Percentiles rank a stretch among this genome's conserved stretches.
Conservation (phyloP, 129 eudicot genomes). For the Flaveria brownii region DNA sequence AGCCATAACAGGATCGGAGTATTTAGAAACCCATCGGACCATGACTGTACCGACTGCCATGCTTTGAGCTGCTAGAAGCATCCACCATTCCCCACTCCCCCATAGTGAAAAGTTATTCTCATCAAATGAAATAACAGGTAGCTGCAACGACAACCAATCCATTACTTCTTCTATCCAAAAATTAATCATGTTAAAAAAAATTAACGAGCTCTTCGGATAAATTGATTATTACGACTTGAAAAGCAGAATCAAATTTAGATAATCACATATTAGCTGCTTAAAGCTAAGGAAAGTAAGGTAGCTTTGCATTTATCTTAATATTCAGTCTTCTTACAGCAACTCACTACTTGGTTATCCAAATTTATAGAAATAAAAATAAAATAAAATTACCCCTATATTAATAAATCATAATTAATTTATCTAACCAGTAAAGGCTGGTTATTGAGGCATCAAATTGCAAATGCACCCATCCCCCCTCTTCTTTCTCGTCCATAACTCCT, state of each 20-base stretch:
- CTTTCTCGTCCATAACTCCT: not conserved
- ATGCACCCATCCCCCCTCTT: no score
- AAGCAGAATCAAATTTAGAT: not conserved
- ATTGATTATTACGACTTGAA: not conserved
- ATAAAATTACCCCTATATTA: not conserved
- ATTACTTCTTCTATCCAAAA: conserved; percentile 9
- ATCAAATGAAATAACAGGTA: conserved; percentile 67
- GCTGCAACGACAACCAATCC: conserved; percentile 43
- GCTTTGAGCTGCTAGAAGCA: conserved; percentile 99
- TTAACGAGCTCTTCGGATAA: not conserved
- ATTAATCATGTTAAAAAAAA: not conserved
- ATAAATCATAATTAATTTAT: not conserved
- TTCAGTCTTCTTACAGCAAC: conserved; percentile 2
- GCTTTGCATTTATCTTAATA: conserved; percentile 11
- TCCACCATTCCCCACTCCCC: conserved; percentile 99
- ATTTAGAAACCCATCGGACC: conserved; percentile 99
- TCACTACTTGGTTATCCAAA: not conserved
- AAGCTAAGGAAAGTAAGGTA: conserved; percentile 1
- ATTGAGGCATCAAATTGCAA: not conserved
- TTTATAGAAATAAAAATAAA: not conserved
- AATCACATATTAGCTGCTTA: conserved; percentile 1
- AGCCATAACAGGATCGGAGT: conserved; percentile 97
- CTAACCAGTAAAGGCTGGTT: not conserved
- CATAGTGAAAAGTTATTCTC: conserved; percentile 69
- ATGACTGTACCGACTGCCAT: conserved; percentile 99